These are phyloP conservation scores for Gigaspora rosea DNA, from an alignment of 192 early-diverging fungal genomes.

Conservation along the genomic window DNA sequence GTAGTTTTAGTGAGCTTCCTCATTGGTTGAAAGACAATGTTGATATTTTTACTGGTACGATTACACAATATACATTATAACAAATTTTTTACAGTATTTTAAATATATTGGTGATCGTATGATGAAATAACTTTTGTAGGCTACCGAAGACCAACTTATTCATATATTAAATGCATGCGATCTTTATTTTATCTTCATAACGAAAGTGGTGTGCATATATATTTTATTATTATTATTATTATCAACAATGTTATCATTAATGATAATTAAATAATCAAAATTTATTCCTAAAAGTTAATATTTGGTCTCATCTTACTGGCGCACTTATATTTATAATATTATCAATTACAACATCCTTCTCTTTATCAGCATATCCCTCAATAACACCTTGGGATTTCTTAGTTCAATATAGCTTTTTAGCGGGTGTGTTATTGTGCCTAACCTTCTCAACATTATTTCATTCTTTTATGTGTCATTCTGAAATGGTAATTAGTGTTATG, in stretches of 20 bases:
- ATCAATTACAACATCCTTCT: slow-evolving; percentile 48
- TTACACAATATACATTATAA: background rate
- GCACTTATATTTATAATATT: slow-evolving; percentile 58
- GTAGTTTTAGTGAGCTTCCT: slow-evolving; percentile 58
- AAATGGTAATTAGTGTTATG: slow-evolving; percentile 40
- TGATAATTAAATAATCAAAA: background rate
- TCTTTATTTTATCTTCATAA: slow-evolving; percentile 87
- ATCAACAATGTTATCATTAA: background rate
- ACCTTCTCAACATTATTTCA: slow-evolving; percentile 79
- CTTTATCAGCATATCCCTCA: slow-evolving; percentile 43
- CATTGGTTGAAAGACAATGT: slow-evolving; percentile 85
- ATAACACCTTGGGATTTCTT: slow-evolving; percentile 61
- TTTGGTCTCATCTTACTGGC: slow-evolving; percentile 83
- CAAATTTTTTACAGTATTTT: background rate
- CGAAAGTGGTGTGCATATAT: slow-evolving; percentile 73
- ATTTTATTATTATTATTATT: background rate
- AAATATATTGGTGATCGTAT: background rate
- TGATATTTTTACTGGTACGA: slow-evolving; percentile 62
- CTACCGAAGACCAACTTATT: slow-evolving; percentile 77
- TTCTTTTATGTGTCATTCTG: slow-evolving; percentile 82
- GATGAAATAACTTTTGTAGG: slow-evolving; percentile 32
- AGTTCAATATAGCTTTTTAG: slow-evolving; percentile 73
- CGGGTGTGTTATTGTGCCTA: slow-evolving; percentile 73
- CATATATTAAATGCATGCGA: slow-evolving; percentile 71
- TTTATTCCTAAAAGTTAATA: slow-evolving; percentile 60